These are phyloP conservation scores for Silene vulgaris DNA, from an alignment of 179 eudicot species.

Conservation along the genomic window DNA sequence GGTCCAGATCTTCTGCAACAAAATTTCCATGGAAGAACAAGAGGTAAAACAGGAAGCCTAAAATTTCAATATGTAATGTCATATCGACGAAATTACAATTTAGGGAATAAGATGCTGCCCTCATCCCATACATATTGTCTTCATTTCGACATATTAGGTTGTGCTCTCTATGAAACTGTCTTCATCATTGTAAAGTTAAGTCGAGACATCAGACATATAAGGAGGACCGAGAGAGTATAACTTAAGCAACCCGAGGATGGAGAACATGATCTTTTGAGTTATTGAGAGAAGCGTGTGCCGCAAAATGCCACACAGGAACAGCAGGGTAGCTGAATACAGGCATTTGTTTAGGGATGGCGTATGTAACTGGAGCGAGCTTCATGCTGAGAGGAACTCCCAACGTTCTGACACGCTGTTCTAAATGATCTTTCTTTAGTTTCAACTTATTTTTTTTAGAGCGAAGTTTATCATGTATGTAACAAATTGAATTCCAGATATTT, in stretches of 20 bases:
- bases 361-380: constrained; percentile 16
- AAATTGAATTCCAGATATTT: no score
- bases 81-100: no score
- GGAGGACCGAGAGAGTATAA: neutral
- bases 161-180: no score
- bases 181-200: no score
- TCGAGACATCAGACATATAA: neutral
- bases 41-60: no score
- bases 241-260: constrained; percentile 29
- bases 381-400: constrained; percentile 15
- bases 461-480: constrained; percentile 3
- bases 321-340: constrained; percentile 19
- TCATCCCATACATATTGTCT: no score
- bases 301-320: constrained; percentile 28
- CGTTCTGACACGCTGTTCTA: constrained; percentile 17
- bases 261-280: constrained; percentile 25
- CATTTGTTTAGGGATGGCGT: constrained; percentile 19
- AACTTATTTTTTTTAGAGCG: constrained; percentile 24
- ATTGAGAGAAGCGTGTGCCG: constrained; percentile 23
- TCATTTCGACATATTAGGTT: no score
- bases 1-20: no score
- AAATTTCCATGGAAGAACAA: no score
- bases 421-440: constrained; percentile 18
- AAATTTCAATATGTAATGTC: no score
- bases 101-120: no score